Conservation (phyloP, 1,139 yeast genomes). For the Hansenula sp. region DNA sequence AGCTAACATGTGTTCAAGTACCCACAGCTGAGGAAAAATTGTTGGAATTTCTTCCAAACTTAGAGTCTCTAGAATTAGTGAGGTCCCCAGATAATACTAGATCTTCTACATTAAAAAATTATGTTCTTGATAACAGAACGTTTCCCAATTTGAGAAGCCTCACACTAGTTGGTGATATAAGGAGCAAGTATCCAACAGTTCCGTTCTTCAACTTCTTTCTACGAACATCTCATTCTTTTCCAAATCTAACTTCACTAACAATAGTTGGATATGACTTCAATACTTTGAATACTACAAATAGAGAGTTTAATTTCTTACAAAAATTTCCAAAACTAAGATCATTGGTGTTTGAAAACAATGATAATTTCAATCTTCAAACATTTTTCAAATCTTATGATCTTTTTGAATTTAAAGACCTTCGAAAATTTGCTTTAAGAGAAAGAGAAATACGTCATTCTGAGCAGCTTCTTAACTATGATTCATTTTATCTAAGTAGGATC, state of each 20-base stretch:
- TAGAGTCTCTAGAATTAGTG: constrained; percentile 12
- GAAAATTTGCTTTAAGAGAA: constrained; percentile 15
- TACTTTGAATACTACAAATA: constrained; percentile 11
- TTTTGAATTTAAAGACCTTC: constrained; percentile 8
- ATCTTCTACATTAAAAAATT: constrained; percentile 7
- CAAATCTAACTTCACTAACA: constrained; percentile 13
- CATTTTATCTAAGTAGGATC: constrained; percentile 9
- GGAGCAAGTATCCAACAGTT: constrained; percentile 10
- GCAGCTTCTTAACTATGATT: constrained; percentile 10
- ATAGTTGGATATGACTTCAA: constrained; percentile 19
- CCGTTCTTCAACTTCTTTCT: constrained; percentile 16
- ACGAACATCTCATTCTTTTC: constrained; percentile 3
- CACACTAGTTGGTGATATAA: constrained; percentile 13
- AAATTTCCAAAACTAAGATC: constrained; percentile 13
- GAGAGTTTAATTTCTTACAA: constrained; percentile 17
- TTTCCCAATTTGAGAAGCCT: constrained; percentile 9
- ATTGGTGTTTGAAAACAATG: constrained; percentile 18
- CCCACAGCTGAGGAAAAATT: constrained; percentile 16
- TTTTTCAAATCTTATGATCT: constrained; percentile 14
- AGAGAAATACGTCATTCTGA: constrained; percentile 12
- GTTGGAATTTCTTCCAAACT: constrained; percentile 9
- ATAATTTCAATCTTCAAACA: constrained; percentile 12
- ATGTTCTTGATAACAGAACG: constrained; percentile 2
- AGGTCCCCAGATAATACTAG: constrained; percentile 5
- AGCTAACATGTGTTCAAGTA: constrained; percentile 11